Evolutionary conservation across 2,329 filamentous ascomycete species (phyloP).

Genomic region (Amauroascus verrucosus): DNA sequence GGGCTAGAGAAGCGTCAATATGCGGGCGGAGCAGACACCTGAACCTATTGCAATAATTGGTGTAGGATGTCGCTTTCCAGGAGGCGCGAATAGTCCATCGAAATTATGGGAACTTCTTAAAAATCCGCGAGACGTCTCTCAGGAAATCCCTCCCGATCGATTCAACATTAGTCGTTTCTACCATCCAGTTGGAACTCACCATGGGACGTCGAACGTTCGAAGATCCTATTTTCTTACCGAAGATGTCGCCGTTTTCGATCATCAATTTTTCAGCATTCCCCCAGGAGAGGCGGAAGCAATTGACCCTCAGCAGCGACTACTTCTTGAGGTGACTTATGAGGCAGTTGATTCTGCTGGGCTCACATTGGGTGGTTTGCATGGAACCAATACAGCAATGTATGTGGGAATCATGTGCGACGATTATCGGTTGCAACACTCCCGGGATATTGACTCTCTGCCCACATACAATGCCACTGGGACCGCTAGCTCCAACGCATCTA

Average conservation of each 20-base stretch:
- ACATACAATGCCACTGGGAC: constrained; percentile 23
- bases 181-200: background rate
- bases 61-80: constrained; percentile 1
- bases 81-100: background rate
- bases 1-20: too few species aligned
- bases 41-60: constrained; percentile 9
- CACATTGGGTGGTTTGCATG: constrained; percentile 21
- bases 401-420: constrained; percentile 25
- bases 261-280: background rate
- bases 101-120: background rate
- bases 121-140: background rate
- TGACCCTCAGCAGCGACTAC: constrained; percentile 22
- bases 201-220: background rate
- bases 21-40: too few species aligned
- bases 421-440: constrained; percentile 18
- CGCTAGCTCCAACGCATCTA: constrained; percentile 31
- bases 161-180: background rate
- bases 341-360: constrained; percentile 23
- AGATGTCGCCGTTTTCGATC: background rate
- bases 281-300: constrained; percentile 15
- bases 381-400: constrained; percentile 28
- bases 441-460: constrained; percentile 7
- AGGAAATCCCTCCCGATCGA: background rate
- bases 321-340: constrained; percentile 24
- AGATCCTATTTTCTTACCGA: background rate